Conservation (phyloP, 208 protist genomes). For the Trypanosoma scelopori region DNA sequence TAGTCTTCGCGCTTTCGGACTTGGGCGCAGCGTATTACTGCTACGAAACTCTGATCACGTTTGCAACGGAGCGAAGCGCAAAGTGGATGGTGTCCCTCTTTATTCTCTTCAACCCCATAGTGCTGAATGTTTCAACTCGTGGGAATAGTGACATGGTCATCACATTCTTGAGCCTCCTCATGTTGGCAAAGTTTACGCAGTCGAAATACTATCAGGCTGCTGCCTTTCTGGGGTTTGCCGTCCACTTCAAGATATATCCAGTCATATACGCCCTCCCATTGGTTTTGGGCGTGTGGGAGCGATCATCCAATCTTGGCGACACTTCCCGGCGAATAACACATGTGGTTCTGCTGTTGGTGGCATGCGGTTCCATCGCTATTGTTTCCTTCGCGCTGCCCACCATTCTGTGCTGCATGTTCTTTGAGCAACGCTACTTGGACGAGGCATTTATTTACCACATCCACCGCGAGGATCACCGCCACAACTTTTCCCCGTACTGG, state of each 20-base stretch:
- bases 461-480: slow-evolving; percentile 79
- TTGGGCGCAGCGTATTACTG: slow-evolving; percentile 73
- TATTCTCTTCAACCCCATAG: slow-evolving; percentile 92
- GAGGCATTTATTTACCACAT: slow-evolving; percentile 87
- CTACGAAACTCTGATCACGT: slow-evolving; percentile 58
- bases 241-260: slow-evolving; percentile 94
- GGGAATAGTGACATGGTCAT: slow-evolving; percentile 95
- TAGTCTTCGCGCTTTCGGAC: slow-evolving; percentile 86
- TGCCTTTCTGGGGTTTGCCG: slow-evolving; percentile 70
- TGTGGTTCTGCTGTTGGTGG: slow-evolving; percentile 24
- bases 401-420: slow-evolving; percentile 51
- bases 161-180: slow-evolving; percentile 79
- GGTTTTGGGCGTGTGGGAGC: slow-evolving; percentile 62
- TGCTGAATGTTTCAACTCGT: slow-evolving; percentile 91
- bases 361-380: slow-evolving; percentile 48
- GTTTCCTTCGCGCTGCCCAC: slow-evolving; percentile 56
- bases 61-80: slow-evolving; percentile 54
- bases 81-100: slow-evolving; percentile 74
- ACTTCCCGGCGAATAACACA: slow-evolving; percentile 7
- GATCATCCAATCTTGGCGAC: slow-evolving; percentile 13
- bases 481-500: slow-evolving; percentile 94
- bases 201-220: slow-evolving; percentile 53
- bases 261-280: slow-evolving; percentile 88
- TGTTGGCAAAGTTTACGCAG: slow-evolving; percentile 65
- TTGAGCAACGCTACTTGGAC: slow-evolving; percentile 74